Evolutionary conservation across 164 flowering plant genomes (phyloP).

Genomic region (Echeveria elegans): DNA sequence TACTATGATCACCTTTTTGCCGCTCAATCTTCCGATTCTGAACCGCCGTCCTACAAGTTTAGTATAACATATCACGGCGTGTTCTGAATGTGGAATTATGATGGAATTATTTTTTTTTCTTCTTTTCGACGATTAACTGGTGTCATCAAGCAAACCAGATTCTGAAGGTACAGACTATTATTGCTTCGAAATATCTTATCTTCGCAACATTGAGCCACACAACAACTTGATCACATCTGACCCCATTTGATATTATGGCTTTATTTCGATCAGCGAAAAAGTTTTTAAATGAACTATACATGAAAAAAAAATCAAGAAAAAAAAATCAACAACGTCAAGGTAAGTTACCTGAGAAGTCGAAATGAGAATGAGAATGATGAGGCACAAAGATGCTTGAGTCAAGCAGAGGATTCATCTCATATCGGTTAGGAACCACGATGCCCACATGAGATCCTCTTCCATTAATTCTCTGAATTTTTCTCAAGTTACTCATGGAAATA

Average conservation of each 20-base stretch:
- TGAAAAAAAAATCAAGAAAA: not conserved
- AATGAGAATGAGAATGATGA: not conserved
- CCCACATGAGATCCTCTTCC: conserved; percentile 1
- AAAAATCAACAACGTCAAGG: not conserved
- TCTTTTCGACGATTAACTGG: too few species aligned
- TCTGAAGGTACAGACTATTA: too few species aligned
- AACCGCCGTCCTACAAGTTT: not conserved
- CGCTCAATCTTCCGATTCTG: not conserved
- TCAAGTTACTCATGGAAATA: not conserved
- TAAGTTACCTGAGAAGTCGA: conserved; percentile 4
- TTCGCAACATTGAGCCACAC: too few species aligned
- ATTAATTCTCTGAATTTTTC: not conserved
- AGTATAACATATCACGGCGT: not conserved
- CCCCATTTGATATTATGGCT: not conserved
- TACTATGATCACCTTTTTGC: conserved; percentile 5
- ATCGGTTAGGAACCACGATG: not conserved
- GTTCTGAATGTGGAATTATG: not conserved
- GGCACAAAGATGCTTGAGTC: not conserved
- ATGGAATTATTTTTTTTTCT: too few species aligned
- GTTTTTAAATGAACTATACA: not conserved
- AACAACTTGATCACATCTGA: not conserved
- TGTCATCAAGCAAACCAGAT: too few species aligned
- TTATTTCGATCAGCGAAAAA: not conserved
- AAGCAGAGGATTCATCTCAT: conserved; percentile 4
- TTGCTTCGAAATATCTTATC: too few species aligned